A percentile compares a stretch with the other conserved stretches of the same genome.
These are phyloP conservation scores for Triticum monococcum DNA, from an alignment of 176 grass and related monocot species.

Conservation along the genomic window DNA sequence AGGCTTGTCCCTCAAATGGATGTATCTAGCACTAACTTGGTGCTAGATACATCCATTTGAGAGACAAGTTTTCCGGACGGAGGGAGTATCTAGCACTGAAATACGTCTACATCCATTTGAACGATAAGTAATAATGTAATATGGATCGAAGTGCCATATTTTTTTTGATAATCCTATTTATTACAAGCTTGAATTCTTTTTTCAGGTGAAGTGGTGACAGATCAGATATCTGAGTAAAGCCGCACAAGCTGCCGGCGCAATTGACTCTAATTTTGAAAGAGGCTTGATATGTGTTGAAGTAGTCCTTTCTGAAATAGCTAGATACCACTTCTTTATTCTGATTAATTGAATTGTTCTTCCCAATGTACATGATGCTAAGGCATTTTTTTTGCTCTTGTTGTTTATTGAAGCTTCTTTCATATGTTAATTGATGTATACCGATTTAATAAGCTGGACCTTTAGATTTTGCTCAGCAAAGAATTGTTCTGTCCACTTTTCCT, in stretches of 20 bases:
- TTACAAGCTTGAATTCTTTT: not conserved
- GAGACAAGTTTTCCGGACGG: no score
- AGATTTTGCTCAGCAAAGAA: no score
- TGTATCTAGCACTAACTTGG: no score
- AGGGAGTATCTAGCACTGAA: no score
- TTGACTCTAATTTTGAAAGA: constrained; percentile 96
- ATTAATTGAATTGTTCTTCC: not conserved
- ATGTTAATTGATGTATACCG: not conserved
- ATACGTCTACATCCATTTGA: not conserved
- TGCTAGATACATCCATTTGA: no score
- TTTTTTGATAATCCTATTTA: not conserved
- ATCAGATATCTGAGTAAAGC: constrained; percentile 89
- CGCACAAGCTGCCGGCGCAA: constrained; percentile 91
- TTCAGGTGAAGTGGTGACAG: constrained; percentile 97
- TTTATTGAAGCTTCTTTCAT: not conserved
- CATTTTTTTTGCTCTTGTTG: not conserved
- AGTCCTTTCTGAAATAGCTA: not conserved
- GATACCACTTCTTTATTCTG: no score
- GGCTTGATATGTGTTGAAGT: constrained; percentile 98
- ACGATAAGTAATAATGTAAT: not conserved
- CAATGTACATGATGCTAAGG: not conserved
- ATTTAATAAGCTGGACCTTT: no score
- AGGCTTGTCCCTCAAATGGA: no score
- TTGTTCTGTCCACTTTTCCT: no score
- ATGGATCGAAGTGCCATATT: not conserved